These are phyloP conservation scores for Ogataea trehaloabstinens DNA, from an alignment of 805 yeast genomes.

Conservation along the genomic window DNA sequence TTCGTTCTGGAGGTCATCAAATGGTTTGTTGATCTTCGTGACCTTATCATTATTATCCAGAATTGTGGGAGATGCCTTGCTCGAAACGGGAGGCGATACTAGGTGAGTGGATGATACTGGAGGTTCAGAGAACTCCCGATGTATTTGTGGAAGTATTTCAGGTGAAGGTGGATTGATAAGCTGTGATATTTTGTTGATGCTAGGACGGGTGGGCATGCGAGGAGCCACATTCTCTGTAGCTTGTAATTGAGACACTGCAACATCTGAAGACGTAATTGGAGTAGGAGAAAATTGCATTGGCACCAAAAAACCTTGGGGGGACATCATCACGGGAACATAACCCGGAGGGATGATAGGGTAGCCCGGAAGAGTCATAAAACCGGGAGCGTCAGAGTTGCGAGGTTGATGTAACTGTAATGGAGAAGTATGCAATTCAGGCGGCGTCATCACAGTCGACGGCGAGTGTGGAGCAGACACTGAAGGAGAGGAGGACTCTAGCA, in stretches of 20 bases:
- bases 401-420: conserved; percentile 6
- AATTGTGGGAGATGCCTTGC: conserved; percentile 1
- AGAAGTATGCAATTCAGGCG: conserved; percentile 6
- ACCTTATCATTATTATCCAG: background rate
- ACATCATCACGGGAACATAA: conserved; percentile 30
- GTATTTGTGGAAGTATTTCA: conserved; percentile 5
- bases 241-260: background rate
- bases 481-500: conserved; percentile 9
- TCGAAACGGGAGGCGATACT: conserved; percentile 2
- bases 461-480: conserved; percentile 5
- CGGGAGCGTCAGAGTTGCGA: conserved; percentile 14
- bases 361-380: conserved; percentile 22
- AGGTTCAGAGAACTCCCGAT: background rate
- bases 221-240: background rate
- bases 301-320: conserved; percentile 28
- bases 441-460: conserved; percentile 5
- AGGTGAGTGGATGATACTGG: background rate
- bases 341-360: conserved; percentile 28
- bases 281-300: conserved; percentile 27
- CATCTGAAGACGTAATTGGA: conserved; percentile 3
- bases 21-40: background rate
- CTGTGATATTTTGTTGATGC: conserved; percentile 11
- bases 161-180: conserved; percentile 16
- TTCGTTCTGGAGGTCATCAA: background rate
- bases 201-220: conserved; percentile 5